Conservation (phyloP, 2,329 filamentous ascomycete genomes). For the Ramichloridium luteum region DNA sequence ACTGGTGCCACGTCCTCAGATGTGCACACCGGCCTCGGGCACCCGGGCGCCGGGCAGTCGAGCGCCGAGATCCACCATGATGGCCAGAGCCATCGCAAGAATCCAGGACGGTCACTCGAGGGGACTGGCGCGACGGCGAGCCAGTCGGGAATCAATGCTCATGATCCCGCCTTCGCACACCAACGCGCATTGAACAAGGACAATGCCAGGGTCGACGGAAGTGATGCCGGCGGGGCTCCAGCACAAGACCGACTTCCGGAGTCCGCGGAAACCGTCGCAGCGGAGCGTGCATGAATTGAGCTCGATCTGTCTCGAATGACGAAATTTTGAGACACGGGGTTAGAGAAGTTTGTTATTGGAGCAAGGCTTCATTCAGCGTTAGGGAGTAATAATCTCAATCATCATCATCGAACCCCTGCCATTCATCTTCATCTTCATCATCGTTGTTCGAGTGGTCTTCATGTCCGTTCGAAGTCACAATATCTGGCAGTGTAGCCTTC, state of each 20-base stretch:
- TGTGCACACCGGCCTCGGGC: conserved; percentile 42
- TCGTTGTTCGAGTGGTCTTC: conserved; percentile 4
- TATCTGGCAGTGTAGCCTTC: too few species aligned
- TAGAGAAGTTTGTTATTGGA: too few species aligned
- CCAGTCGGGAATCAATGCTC: conserved; percentile 18
- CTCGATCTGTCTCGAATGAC: conserved; percentile 3
- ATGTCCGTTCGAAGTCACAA: conserved; percentile 2
- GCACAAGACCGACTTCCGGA: conserved; percentile 28
- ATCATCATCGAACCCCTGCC: conserved; percentile 32
- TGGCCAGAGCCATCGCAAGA: conserved; percentile 31
- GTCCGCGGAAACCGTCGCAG: conserved; percentile 18
- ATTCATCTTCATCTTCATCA: conserved; percentile 28
- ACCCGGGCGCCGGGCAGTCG: conserved; percentile 39
- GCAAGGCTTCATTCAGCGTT: not conserved
- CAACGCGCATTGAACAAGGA: conserved; percentile 29
- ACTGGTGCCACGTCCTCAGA: conserved; percentile 41
- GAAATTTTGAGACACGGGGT: not conserved
- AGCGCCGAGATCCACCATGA: conserved; percentile 37
- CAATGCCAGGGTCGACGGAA: conserved; percentile 23
- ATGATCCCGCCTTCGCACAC: conserved; percentile 23
- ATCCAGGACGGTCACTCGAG: conserved; percentile 31
- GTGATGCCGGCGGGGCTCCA: conserved; percentile 19
- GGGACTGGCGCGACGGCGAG: conserved; percentile 27
- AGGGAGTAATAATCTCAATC: conserved; percentile 3
- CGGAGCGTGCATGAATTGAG: conserved; percentile 12